These are phyloP conservation scores for Amaranthus tricolor DNA, from an alignment of 179 eudicot species.

Conservation along the genomic window DNA sequence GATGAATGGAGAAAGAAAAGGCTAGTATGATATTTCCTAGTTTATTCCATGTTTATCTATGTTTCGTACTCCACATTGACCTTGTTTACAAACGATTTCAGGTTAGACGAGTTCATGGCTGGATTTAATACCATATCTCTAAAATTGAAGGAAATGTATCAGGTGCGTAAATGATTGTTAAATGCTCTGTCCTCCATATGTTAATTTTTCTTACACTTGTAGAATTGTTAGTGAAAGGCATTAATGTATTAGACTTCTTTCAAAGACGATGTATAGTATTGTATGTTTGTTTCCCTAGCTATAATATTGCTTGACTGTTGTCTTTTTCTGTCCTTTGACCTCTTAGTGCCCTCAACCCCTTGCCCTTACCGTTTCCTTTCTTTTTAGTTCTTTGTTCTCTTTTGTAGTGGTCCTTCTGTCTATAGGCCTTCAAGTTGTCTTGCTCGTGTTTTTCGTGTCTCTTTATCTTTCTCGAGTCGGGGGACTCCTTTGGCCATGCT, in stretches of 20 bases:
- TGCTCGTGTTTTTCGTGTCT: too few relatives aligned
- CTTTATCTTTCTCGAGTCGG: too few relatives aligned
- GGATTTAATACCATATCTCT: slow-evolving; percentile 92
- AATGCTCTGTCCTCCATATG: neutral
- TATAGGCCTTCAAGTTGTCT: too few relatives aligned
- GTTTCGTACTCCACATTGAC: slow-evolving; percentile 8
- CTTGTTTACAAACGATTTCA: slow-evolving; percentile 30
- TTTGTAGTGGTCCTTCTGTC: too few relatives aligned
- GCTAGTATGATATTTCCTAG: slow-evolving; percentile 32
- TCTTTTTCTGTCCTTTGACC: neutral
- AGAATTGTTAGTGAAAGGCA: neutral
- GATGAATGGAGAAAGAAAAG: slow-evolving; percentile 97
- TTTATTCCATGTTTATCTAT: neutral
- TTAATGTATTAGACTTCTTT: neutral
- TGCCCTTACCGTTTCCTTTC: too few relatives aligned
- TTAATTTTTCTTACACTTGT: neutral
- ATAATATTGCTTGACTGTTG: neutral
- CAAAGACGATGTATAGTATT: neutral
- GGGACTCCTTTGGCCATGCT: too few relatives aligned
- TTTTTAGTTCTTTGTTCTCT: too few relatives aligned
- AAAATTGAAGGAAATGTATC: slow-evolving; percentile 99
- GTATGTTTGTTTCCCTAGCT: neutral
- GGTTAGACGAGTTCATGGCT: slow-evolving; percentile 98
- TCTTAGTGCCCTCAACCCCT: too few relatives aligned
- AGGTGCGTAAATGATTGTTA: slow-evolving; percentile 44